A percentile compares a stretch with the other conserved stretches of the same genome.
Evolutionary conservation across 495 filamentous ascomycete species (phyloP).

Genomic region (Delitschia confertaspora): DNA sequence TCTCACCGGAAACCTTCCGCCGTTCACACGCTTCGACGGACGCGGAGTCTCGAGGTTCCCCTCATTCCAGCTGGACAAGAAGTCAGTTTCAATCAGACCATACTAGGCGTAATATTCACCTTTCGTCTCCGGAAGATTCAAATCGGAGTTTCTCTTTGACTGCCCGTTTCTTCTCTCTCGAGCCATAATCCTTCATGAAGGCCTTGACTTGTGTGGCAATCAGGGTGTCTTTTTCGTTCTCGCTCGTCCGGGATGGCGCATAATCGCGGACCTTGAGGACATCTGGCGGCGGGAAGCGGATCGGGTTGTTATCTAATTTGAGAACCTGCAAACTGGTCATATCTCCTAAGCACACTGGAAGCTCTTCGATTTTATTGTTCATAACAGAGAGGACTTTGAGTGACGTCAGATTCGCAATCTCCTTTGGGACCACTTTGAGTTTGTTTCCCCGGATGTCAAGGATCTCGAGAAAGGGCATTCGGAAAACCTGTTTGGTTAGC

Average conservation of each 20-base stretch:
- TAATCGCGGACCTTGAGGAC: slow-evolving; percentile 43
- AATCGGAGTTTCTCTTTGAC: slow-evolving; percentile 41
- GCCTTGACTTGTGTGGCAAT: slow-evolving; percentile 68
- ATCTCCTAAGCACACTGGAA: slow-evolving; percentile 75
- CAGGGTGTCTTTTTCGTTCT: slow-evolving; percentile 56
- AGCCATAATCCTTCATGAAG: slow-evolving; percentile 54
- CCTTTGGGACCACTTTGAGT: slow-evolving; percentile 64
- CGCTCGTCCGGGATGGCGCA: slow-evolving; percentile 39
- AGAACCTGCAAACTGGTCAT: slow-evolving; percentile 82
- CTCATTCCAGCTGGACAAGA: slow-evolving; percentile 31
- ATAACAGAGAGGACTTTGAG: slow-evolving; percentile 48
- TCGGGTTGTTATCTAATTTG: slow-evolving; percentile 78
- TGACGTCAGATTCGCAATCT: slow-evolving; percentile 61
- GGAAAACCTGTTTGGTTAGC: slow-evolving; percentile 50
- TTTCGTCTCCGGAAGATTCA: slow-evolving; percentile 58
- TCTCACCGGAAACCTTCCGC: slow-evolving; percentile 75
- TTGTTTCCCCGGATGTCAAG: slow-evolving; percentile 84
- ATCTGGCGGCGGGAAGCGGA: slow-evolving; percentile 58
- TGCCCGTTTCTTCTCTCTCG: slow-evolving; percentile 39
- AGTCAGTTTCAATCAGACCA: slow-evolving; percentile 23
- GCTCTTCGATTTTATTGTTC: slow-evolving; percentile 73
- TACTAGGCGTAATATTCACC: slow-evolving; percentile 38
- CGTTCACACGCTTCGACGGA: slow-evolving; percentile 62
- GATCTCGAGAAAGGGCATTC: slow-evolving; percentile 79
- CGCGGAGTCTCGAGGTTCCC: slow-evolving; percentile 61